Conservation (phyloP, 1,139 yeast genomes). For the Pichia sp. region DNA sequence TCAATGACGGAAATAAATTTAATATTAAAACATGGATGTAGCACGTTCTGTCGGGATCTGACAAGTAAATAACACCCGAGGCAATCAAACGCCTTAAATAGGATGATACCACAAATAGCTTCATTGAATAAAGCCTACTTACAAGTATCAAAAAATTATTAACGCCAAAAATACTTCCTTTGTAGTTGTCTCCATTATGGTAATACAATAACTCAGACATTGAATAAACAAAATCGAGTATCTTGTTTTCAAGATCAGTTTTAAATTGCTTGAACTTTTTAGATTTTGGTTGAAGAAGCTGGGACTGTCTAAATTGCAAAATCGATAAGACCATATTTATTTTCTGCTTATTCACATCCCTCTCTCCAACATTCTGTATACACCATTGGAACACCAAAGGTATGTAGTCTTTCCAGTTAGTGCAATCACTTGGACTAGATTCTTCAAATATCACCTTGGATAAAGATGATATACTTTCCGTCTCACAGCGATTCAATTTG, state of each 20-base stretch:
- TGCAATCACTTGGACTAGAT: slow-evolving; percentile 16
- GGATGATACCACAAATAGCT: slow-evolving; percentile 56
- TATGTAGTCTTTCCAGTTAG: slow-evolving; percentile 41
- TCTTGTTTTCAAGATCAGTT: slow-evolving; percentile 43
- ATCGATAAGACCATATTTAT: slow-evolving; percentile 31
- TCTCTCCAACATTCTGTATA: slow-evolving; percentile 39
- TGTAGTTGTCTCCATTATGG: slow-evolving; percentile 9
- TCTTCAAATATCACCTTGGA: slow-evolving; percentile 28
- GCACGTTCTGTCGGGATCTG: slow-evolving; percentile 35
- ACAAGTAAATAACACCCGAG: slow-evolving; percentile 68
- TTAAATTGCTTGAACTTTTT: slow-evolving; percentile 34
- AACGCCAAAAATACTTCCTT: slow-evolving; percentile 29
- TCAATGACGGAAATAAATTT: slow-evolving; percentile 50
- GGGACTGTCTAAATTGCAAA: slow-evolving; percentile 23
- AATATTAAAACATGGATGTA: slow-evolving; percentile 48
- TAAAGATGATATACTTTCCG: slow-evolving; percentile 19
- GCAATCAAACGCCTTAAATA: slow-evolving; percentile 77
- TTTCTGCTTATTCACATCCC: slow-evolving; percentile 22
- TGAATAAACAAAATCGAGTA: slow-evolving; percentile 38
- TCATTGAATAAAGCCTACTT: slow-evolving; percentile 50
- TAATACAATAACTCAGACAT: slow-evolving; percentile 29
- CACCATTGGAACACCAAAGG: slow-evolving; percentile 47
- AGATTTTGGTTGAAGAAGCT: slow-evolving; percentile 27
- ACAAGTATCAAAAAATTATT: slow-evolving; percentile 48
- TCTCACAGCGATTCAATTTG: slow-evolving; percentile 24